These are phyloP conservation scores for Diaporthe ilicicola DNA, from an alignment of 2,329 filamentous ascomycete species.

Conservation along the genomic window DNA sequence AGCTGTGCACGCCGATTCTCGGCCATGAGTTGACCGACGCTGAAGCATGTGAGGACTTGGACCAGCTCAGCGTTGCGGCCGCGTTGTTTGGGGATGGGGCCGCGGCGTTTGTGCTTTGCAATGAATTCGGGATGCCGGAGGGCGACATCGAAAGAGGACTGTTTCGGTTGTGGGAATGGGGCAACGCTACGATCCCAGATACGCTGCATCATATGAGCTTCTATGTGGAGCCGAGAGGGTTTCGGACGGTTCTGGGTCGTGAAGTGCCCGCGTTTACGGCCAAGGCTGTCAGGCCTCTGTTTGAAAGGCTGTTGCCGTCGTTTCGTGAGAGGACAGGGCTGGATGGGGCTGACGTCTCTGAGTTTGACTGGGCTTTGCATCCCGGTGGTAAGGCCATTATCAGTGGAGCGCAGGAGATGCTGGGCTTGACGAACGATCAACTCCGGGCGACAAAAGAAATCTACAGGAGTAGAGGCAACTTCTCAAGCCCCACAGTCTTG, in stretches of 20 bases:
- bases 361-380: constrained; percentile 2
- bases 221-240: background rate
- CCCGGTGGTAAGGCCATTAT: background rate
- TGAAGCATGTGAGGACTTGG: background rate
- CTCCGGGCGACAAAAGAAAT: background rate
- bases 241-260: background rate
- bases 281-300: background rate
- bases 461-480: background rate
- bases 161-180: background rate
- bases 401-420: background rate
- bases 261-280: background rate
- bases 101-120: background rate
- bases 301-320: background rate
- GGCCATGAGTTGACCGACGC: background rate
- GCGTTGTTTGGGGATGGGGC: background rate
- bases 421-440: background rate
- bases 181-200: background rate
- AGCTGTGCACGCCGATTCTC: background rate
- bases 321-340: background rate
- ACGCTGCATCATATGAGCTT: background rate
- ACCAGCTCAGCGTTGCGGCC: background rate
- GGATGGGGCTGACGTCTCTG: background rate
- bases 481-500: background rate
- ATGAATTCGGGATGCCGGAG: background rate
- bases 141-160: too few species aligned